These are phyloP conservation scores for Aspergillus avenaceus DNA, from an alignment of 495 filamentous ascomycete species.

Conservation along the genomic window DNA sequence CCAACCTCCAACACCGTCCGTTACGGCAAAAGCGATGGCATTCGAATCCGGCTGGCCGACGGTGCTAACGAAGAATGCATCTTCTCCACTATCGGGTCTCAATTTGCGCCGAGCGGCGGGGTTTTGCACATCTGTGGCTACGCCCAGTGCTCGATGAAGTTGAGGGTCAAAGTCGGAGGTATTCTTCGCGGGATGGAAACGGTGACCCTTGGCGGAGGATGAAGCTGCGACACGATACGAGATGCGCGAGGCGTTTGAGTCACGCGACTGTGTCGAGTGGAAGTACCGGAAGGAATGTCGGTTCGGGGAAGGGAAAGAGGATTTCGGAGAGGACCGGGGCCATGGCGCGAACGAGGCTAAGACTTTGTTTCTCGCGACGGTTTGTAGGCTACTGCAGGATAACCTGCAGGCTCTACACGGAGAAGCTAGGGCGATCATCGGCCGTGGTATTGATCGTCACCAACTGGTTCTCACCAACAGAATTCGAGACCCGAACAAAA, in stretches of 20 bases:
- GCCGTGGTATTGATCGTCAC: not conserved
- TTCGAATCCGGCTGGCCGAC: conserved; percentile 53
- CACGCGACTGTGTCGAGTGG: conserved; percentile 22
- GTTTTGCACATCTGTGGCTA: conserved; percentile 41
- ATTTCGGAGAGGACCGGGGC: conserved; percentile 8
- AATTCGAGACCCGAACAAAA: not conserved
- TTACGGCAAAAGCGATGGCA: conserved; percentile 71
- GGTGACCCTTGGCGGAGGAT: conserved; percentile 71
- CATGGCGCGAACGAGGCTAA: conserved; percentile 7
- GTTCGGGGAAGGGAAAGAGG: conserved; percentile 1
- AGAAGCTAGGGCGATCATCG: conserved; percentile 27
- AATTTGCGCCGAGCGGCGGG: conserved; percentile 26
- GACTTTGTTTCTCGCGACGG: conserved; percentile 22
- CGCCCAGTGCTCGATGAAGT: conserved; percentile 46
- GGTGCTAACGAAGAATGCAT: conserved; percentile 89
- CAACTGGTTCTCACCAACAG: not conserved
- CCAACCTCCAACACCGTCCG: conserved; percentile 96
- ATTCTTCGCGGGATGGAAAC: conserved; percentile 66
- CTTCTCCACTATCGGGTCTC: conserved; percentile 80
- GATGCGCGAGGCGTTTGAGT: conserved; percentile 26
- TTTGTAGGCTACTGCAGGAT: conserved; percentile 35
- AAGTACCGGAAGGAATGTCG: conserved; percentile 19
- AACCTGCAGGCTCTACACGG: conserved; percentile 36
- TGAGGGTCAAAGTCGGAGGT: conserved; percentile 73
- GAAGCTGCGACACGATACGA: conserved; percentile 51